phyloP scores from a whole-genome alignment of 306 rosid genomes.

The Dryas drummondii region DNA sequence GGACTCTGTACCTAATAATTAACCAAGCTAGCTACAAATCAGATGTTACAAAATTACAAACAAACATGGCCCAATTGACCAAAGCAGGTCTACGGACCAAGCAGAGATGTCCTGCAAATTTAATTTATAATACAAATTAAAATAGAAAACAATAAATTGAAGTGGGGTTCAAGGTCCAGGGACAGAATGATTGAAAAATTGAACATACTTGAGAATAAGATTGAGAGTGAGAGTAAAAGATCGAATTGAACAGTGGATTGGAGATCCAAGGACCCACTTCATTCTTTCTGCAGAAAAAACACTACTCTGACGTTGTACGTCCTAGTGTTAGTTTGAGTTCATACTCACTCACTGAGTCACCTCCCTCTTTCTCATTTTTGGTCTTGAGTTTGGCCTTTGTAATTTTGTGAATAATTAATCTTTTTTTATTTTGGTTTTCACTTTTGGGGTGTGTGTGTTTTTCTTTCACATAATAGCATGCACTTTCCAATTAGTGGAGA shows the following conservation, averaged over 20 bases:
- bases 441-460: not conserved
- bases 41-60: too few relatives aligned
- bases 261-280: slow-evolving; percentile 37
- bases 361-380: not conserved
- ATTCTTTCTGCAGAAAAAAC: slow-evolving; percentile 49
- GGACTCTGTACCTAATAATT: not conserved
- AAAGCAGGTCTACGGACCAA: not conserved
- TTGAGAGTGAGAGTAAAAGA: slow-evolving; percentile 34
- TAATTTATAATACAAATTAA: too few relatives aligned
- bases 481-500: slow-evolving; percentile 61
- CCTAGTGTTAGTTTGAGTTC: not conserved
- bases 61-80: not conserved
- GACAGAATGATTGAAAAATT: slow-evolving; percentile 60
- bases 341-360: slow-evolving; percentile 32
- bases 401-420: not conserved
- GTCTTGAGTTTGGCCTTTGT: not conserved
- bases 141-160: too few relatives aligned
- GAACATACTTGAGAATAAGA: slow-evolving; percentile 45
- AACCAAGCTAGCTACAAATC: too few relatives aligned
- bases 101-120: not conserved
- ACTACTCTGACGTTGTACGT: slow-evolving; percentile 14
- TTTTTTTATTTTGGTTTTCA: slow-evolving; percentile 17
- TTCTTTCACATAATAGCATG: slow-evolving; percentile 9
- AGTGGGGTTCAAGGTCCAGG: slow-evolving; percentile 35
- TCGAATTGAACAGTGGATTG: slow-evolving; percentile 13